phyloP scores from a whole-genome alignment of 495 filamentous ascomycete genomes.

The Aspergillus baeticus region DNA sequence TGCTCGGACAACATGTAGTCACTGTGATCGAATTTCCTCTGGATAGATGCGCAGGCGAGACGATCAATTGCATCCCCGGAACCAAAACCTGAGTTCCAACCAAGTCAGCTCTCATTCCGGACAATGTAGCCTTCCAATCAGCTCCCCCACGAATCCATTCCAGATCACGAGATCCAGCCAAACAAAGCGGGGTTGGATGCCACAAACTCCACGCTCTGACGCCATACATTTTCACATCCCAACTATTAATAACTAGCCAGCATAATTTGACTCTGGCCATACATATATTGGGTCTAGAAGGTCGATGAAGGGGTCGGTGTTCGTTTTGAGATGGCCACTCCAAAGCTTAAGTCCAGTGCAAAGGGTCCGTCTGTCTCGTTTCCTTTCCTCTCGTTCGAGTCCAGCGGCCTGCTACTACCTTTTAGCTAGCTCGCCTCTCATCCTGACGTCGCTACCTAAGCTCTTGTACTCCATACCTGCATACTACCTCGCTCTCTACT shows the following conservation, averaged over 20 bases:
- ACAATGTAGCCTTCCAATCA: not conserved
- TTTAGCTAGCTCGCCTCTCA: not conserved
- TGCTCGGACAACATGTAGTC: not conserved
- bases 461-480: not conserved
- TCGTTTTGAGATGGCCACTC: conserved; percentile 18
- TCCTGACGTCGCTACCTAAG: not conserved
- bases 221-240: conserved; percentile 22
- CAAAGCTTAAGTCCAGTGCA: conserved; percentile 9
- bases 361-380: conserved; percentile 20
- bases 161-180: conserved; percentile 15
- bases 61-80: not conserved
- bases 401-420: not conserved
- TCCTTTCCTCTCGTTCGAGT: not conserved
- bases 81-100: too few species aligned
- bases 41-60: not conserved
- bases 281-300: conserved; percentile 1
- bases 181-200: conserved; percentile 14
- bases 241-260: conserved; percentile 13
- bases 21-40: not conserved
- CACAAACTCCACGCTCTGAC: conserved; percentile 20
- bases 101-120: not conserved
- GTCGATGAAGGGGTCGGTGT: not conserved
- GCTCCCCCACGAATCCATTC: not conserved
- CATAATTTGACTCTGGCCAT: not conserved
- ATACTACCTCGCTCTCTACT: not conserved